Percentiles rank a stretch among this genome's conserved stretches.
Conservation (phyloP, 192 early-diverging fungal genomes). For the Linnemannia hyalina region DNA sequence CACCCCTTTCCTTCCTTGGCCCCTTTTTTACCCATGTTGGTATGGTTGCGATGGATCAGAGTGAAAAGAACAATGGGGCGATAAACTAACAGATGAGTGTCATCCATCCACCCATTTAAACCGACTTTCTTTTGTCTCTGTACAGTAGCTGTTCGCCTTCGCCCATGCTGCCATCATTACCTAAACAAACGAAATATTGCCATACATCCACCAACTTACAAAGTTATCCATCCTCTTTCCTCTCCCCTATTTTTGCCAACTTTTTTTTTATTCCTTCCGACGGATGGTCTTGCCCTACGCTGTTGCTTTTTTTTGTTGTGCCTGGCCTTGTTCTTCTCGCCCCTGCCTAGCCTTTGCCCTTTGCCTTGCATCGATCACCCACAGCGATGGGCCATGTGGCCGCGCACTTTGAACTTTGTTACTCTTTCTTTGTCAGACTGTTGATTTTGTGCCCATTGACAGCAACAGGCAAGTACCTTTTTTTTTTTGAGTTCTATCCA, state of each 20-base stretch:
- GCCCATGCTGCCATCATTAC: not conserved
- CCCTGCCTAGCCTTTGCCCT: not conserved
- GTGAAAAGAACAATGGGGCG: not conserved
- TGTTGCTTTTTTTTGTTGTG: not conserved
- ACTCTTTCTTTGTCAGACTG: not conserved
- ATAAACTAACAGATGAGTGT: not conserved
- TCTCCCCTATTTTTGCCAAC: not conserved
- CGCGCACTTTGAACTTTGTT: constrained; percentile 6
- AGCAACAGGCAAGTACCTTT: not conserved
- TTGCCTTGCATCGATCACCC: not conserved
- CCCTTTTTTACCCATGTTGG: not conserved
- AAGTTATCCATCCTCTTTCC: too few relatives aligned
- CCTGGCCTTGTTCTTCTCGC: not conserved
- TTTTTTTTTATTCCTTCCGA: not conserved
- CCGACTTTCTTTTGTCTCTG: not conserved
- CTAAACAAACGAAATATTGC: not conserved
- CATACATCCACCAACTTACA: not conserved
- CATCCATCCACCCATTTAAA: not conserved
- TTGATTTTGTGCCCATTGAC: not conserved
- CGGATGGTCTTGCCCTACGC: not conserved
- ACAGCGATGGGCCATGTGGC: constrained; percentile 3
- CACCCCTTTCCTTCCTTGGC: not conserved
- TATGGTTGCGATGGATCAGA: not conserved
- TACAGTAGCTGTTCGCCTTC: not conserved
- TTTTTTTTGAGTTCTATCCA: not conserved